Evolutionary conservation across 2,329 filamentous ascomycete genomes (phyloP), one percentile per base, ranked within the genome.

Genomic region (Hymenoscyphus occultus): DNA sequence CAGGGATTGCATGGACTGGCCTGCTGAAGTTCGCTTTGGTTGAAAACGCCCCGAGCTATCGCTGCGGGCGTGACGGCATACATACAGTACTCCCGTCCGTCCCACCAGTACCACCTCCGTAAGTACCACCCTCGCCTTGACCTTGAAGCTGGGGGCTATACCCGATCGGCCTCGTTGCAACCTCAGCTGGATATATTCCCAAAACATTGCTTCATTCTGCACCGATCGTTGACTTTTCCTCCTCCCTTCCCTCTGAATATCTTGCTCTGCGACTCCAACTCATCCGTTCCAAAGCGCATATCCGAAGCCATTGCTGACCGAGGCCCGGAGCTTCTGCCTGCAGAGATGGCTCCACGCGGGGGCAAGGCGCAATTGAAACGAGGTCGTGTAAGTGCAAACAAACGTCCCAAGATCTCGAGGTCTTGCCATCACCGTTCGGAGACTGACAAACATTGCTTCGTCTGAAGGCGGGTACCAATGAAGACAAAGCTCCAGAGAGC

Each of bases 351-450:
- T 78, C 82, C 87, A 78, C 80, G 82, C 73, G 77, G 78, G 70
- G 90, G 95, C 79, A 91, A 91, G 81, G 93, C 89, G 81, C 90
- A 91, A 80, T 86, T 95, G 80, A 96, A 96, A 83, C 88, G 92
- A 76, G 86, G 82, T 72, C 85, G 89, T 78, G 92, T 95, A 82
- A 76, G 85, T 81, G 42, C 67, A 71, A 65, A 63, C 22, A 12
- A 63, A 61, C 28, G 68, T 69, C 56, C 35, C 35, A 35, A 7
- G 5, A 35, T 35, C 9, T 35, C 35, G 65, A 63, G 65, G 67
- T 60, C 64, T 68, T 64, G 68, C n/a, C 7, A 51, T 22, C 12
- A 19, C 19, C 19, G 45, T 22, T 51, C 45, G 19, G 16, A 63
- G 19, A 56, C 64, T 65, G 35, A 65, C 45, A 28, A 9, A 12